phyloP scores from a whole-genome alignment of 2,329 filamentous ascomycete genomes.

The Diaporthe capsici region DNA sequence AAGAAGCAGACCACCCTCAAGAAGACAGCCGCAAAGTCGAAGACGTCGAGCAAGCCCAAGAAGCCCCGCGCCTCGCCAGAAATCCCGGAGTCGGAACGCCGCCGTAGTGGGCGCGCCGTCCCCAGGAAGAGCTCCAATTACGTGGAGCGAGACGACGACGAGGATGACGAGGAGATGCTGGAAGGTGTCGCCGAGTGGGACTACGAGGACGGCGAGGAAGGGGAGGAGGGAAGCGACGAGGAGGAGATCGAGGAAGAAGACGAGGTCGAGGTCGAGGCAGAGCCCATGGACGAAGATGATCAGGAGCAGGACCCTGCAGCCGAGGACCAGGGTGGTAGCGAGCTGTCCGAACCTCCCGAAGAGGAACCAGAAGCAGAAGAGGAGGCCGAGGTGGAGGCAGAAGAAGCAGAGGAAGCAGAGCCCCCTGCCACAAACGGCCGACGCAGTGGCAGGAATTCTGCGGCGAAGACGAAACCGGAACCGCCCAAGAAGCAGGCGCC shows the following conservation, averaged over 20 bases:
- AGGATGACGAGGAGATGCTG: conserved; percentile 74
- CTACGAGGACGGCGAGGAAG: conserved; percentile 59
- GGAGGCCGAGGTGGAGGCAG: conserved; percentile 15
- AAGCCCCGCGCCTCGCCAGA: conserved; percentile 48
- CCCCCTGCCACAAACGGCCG: conserved; percentile 41
- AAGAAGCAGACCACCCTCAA: conserved; percentile 50
- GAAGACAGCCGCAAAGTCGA: conserved; percentile 46
- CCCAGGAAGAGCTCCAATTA: conserved; percentile 62
- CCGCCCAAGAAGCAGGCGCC: conserved; percentile 37
- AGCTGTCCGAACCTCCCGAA: conserved; percentile 41
- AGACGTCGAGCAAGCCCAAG: conserved; percentile 51
- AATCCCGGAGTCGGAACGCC: conserved; percentile 61
- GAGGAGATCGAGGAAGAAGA: conserved; percentile 47
- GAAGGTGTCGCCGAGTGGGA: conserved; percentile 73
- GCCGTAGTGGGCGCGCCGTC: conserved; percentile 67
- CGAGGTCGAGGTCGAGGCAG: conserved; percentile 38
- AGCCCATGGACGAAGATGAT: conserved; percentile 32
- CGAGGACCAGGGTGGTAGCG: conserved; percentile 34
- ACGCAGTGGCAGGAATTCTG: conserved; percentile 38
- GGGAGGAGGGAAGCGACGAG: conserved; percentile 42
- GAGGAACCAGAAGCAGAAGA: conserved; percentile 28
- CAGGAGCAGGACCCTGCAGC: conserved; percentile 19
- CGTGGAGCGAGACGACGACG: conserved; percentile 69
- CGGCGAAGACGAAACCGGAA: conserved; percentile 38
- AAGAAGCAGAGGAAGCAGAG: conserved; percentile 37